phyloP scores from a whole-genome alignment of 495 filamentous ascomycete species.

The Aspergillus sclerotiicarbonarius region DNA sequence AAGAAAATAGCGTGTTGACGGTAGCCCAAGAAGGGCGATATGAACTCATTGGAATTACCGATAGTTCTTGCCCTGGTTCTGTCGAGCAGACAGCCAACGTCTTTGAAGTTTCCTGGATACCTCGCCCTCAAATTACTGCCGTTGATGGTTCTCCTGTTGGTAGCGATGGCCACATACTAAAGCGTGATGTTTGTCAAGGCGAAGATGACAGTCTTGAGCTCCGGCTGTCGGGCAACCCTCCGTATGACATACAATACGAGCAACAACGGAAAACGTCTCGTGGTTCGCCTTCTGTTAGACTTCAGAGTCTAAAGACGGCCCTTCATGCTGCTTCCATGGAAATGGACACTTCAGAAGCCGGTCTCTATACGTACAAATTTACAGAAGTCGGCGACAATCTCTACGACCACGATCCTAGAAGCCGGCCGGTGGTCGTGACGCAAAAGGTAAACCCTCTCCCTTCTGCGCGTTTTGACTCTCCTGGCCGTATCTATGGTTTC shows the following conservation, averaged over 20 bases:
- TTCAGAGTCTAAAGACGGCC: conserved; percentile 68
- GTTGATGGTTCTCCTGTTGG: conserved; percentile 58
- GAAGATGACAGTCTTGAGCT: conserved; percentile 87
- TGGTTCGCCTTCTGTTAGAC: conserved; percentile 57
- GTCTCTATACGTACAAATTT: conserved; percentile 83
- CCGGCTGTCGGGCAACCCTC: conserved; percentile 73
- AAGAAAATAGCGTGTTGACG: conserved; percentile 67
- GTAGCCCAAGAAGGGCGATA: conserved; percentile 70
- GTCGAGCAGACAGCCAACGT: conserved; percentile 67
- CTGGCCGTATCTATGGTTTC: conserved; percentile 92
- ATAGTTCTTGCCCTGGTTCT: conserved; percentile 74
- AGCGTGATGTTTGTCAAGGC: conserved; percentile 87
- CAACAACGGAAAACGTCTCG: conserved; percentile 63
- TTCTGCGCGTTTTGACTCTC: conserved; percentile 73
- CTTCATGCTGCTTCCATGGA: conserved; percentile 69
- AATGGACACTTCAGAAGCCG: conserved; percentile 80
- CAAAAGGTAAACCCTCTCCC: conserved; percentile 83
- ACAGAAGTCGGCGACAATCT: conserved; percentile 73
- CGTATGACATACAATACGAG: conserved; percentile 80
- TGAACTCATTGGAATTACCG: conserved; percentile 71
- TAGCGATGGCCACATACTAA: conserved; percentile 52
- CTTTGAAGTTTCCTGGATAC: conserved; percentile 82
- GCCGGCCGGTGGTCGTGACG: conserved; percentile 61
- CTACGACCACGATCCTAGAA: conserved; percentile 70
- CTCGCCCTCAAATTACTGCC: conserved; percentile 69